Conservation (phyloP, 805 yeast genomes). For the Danielia reshetovae region DNA sequence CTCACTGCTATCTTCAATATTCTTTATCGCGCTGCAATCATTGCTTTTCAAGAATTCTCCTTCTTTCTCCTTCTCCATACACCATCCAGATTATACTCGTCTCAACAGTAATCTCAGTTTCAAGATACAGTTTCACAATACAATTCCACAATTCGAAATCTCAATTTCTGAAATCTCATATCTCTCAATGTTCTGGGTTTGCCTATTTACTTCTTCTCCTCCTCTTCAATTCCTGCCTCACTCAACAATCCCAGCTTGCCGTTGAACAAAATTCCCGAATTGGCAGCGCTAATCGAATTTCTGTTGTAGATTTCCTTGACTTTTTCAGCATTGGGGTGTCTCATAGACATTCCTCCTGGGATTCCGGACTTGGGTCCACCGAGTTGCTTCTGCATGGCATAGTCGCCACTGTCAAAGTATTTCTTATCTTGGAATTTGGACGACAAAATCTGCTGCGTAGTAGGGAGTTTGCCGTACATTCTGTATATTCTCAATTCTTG, state of each 20-base stretch:
- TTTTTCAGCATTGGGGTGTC: conserved; percentile 53
- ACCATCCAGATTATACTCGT: too few species aligned
- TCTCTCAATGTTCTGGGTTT: background rate
- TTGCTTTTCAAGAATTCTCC: too few species aligned
- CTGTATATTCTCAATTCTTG: conserved; percentile 77
- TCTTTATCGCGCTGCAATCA: too few species aligned
- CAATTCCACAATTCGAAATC: too few species aligned
- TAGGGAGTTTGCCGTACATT: conserved; percentile 83
- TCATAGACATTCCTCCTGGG: conserved; percentile 34
- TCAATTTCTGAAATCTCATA: too few species aligned
- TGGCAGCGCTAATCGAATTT: conserved; percentile 51
- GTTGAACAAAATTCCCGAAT: conserved; percentile 40
- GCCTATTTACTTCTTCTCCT: conserved; percentile 2
- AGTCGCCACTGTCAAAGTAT: conserved; percentile 92
- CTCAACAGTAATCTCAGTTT: too few species aligned
- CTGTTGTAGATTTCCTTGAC: conserved; percentile 56
- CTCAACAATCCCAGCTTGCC: conserved; percentile 55
- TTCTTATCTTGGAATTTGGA: conserved; percentile 82
- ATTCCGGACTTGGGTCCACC: conserved; percentile 30
- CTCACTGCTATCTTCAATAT: too few species aligned
- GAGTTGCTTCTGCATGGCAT: conserved; percentile 65
- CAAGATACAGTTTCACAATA: too few species aligned
- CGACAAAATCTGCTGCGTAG: conserved; percentile 69
- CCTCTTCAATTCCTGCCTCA: conserved; percentile 37
- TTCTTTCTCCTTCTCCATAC: too few species aligned